phyloP scores from a whole-genome alignment of 805 yeast genomes.

The Wickerhamomyces bovis region DNA sequence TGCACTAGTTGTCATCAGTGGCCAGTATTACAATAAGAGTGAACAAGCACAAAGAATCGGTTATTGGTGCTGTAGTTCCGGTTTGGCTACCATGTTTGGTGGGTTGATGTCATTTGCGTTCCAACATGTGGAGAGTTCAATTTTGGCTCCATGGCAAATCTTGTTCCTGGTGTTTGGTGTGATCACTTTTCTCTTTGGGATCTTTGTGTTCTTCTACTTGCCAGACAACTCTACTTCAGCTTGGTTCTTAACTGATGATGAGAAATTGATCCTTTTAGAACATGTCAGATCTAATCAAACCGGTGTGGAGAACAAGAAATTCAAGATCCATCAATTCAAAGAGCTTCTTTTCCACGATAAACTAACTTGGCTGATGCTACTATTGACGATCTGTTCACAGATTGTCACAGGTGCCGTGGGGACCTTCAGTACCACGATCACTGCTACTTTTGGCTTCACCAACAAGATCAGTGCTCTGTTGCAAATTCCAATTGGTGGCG shows the following conservation, averaged over 20 bases:
- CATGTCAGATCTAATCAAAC: conserved; percentile 38
- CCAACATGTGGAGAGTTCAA: conserved; percentile 38
- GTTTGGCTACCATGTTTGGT: conserved; percentile 40
- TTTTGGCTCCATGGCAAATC: conserved; percentile 49
- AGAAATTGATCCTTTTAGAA: conserved; percentile 34
- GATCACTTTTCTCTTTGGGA: conserved; percentile 43
- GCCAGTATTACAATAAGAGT: conserved; percentile 51
- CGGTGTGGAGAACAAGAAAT: conserved; percentile 40
- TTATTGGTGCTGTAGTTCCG: conserved; percentile 49
- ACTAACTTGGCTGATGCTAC: conserved; percentile 39
- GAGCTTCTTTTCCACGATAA: conserved; percentile 38
- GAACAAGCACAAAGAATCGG: conserved; percentile 51
- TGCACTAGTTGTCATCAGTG: conserved; percentile 46
- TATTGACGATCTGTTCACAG: conserved; percentile 36
- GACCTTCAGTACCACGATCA: conserved; percentile 16
- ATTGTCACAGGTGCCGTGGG: conserved; percentile 41
- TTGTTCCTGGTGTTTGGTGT: conserved; percentile 50
- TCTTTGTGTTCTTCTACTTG: conserved; percentile 32
- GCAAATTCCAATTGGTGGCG: conserved; percentile 49
- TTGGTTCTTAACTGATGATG: conserved; percentile 29
- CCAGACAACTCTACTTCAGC: conserved; percentile 42
- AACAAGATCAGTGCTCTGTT: conserved; percentile 35
- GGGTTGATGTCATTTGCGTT: conserved; percentile 43
- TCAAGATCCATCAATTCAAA: conserved; percentile 34
- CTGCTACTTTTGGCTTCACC: conserved; percentile 14